A percentile compares a stretch with the other conserved stretches of the same genome.
Conservation (phyloP, 2,329 filamentous ascomycete species). For the Xylaria sp. region DNA sequence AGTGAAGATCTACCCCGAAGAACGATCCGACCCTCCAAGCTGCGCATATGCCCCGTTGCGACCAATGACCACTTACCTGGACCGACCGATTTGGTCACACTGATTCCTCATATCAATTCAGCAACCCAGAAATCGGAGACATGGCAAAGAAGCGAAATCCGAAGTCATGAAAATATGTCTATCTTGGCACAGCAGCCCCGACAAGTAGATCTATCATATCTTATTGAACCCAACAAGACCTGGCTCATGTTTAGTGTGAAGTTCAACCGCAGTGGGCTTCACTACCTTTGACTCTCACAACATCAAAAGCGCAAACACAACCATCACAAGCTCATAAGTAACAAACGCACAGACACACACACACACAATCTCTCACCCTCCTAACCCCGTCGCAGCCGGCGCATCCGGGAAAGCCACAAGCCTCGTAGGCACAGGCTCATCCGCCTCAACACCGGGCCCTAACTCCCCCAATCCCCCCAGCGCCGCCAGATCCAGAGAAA, state of each 20-base stretch:
- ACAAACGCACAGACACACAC: not conserved
- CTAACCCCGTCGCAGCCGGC: not conserved
- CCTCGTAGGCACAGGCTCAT: conserved; percentile 13
- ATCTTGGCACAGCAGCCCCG: not conserved
- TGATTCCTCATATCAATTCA: not conserved
- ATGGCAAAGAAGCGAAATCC: not conserved
- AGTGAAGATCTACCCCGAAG: not conserved
- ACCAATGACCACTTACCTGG: not conserved
- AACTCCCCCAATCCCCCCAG: conserved; percentile 13
- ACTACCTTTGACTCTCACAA: too few relatives aligned
- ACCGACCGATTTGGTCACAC: not conserved
- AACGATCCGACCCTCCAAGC: not conserved
- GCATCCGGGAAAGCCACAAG: conserved; percentile 10
- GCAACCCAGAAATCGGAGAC: not conserved
- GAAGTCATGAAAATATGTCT: not conserved
- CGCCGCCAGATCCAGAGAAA: conserved; percentile 28
- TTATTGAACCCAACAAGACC: too few relatives aligned
- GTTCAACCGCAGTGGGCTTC: not conserved
- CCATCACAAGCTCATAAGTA: not conserved
- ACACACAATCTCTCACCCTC: not conserved
- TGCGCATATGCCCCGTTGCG: not conserved
- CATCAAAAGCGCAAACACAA: not conserved
- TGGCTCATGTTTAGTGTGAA: not conserved
- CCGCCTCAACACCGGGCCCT: not conserved
- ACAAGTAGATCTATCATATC: too few relatives aligned